A percentile compares a stretch with the other conserved stretches of the same genome.
Conservation (phyloP, 75 land plant species). For the Selaginella tamariscina region DNA sequence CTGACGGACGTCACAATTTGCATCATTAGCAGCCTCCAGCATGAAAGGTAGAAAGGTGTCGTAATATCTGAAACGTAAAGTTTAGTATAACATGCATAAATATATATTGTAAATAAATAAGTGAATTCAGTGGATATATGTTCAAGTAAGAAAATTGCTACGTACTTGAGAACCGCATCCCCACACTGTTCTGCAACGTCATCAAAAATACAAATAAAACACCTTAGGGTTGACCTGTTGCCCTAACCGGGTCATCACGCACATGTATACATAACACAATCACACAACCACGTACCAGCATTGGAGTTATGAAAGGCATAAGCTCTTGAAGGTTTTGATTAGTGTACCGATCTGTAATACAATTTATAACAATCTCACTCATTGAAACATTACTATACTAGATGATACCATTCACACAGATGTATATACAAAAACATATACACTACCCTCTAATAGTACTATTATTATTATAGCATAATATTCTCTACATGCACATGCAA, state of each 20-base stretch:
- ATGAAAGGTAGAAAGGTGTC: constrained; percentile 74
- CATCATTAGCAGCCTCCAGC: constrained; percentile 69
- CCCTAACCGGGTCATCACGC: constrained; percentile 64
- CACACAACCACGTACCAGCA: no score
- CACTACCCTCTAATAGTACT: constrained; percentile 1
- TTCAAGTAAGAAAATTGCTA: not conserved
- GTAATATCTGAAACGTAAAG: constrained; percentile 68
- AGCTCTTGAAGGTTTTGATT: constrained; percentile 54
- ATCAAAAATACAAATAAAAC: constrained; percentile 83
- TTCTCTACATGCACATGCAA: not conserved
- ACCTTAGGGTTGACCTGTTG: constrained; percentile 78
- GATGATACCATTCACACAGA: not conserved
- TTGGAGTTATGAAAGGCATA: constrained; percentile 51
- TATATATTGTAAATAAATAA: no score
- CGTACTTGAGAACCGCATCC: constrained; percentile 57
- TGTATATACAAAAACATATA: not conserved
- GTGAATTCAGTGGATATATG: not conserved
- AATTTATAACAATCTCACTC: no score
- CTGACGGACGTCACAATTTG: constrained; percentile 66
- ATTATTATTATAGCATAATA: not conserved
- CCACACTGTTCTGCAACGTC: constrained; percentile 80
- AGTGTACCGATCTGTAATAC: constrained; percentile 55
- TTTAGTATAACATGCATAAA: not conserved
- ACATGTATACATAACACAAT: no score
- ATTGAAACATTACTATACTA: not conserved